Evolutionary conservation across 805 yeast species (phyloP), one percentile per base, ranked within the genome.

Genomic region (Pichia occidentalis): DNA sequence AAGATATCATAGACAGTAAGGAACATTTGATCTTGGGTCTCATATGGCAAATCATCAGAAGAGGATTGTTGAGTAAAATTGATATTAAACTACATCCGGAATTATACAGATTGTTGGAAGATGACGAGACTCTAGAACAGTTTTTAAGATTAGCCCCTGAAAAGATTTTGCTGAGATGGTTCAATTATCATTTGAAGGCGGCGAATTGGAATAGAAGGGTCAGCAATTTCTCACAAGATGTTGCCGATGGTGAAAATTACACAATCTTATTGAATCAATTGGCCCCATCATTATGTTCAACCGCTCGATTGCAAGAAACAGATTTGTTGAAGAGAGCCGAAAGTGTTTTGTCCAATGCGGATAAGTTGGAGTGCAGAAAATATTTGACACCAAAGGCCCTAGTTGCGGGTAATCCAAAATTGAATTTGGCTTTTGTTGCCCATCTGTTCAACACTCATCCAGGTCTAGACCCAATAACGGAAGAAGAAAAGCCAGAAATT

Each of bases 31-130:
- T 88, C 42, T 65, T 90, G 47, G 97, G 97, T 39, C 70, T 88
- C 48, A 81, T 88, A 50, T 88, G 97, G 97, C 98, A 92, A 68
- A 85, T 92, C 54, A 92, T 92, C 51, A 81, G 98, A 66, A 81
- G 96, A 64, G 98, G 98, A 32, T 69, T 92, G 57, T 77, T 92
- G 50, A 76, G 90, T 50, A 92, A 92, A 65, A 92, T 92, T 58
- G 98, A 92, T 62, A 92, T 92, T 61, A 88, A 90, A 63, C 69
- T 80, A 46, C 98, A 92, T 56, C 98, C 98, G 5, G 98, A 92
- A 63, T 74, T 92, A 57, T 92, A 92, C 65, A 82, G 98, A 52
- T 67, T 92, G 46, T 70, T 92, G 47, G 96, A 88, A 57, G 97
- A 90, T 27, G 97, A 90, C 60, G 98, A 92, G 65, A 92, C 97